Evolutionary conservation across 2,329 filamentous ascomycete species (phyloP).

Genomic region (Diaporthe helianthi): DNA sequence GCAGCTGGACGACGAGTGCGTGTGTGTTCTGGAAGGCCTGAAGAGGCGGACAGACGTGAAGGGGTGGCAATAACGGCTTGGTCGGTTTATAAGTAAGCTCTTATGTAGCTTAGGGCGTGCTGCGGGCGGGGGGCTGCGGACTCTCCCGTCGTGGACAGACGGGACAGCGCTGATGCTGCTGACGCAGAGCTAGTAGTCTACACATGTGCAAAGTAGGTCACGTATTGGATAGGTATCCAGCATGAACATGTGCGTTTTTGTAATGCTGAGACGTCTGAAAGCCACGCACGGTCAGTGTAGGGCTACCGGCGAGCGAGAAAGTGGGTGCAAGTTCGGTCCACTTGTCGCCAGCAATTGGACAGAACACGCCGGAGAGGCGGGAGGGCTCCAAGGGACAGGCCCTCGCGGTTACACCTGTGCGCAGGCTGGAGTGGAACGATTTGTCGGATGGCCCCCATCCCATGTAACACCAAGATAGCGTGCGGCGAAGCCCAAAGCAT

Average conservation of each 20-base stretch:
- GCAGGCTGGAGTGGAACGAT: not conserved
- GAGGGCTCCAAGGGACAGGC: not conserved
- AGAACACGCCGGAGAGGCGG: not conserved
- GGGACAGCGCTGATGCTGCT: conserved; percentile 6
- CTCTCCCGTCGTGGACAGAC: not conserved
- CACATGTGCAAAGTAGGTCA: conserved; percentile 8
- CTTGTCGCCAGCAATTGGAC: not conserved
- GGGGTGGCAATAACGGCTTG: conserved; percentile 21
- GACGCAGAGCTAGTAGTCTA: conserved; percentile 23
- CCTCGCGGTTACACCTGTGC: not conserved
- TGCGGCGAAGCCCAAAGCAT: not conserved
- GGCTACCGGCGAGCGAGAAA: conserved; percentile 3
- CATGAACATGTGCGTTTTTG: not conserved
- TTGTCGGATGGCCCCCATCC: not conserved
- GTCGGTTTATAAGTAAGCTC: conserved; percentile 21
- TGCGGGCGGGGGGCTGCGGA: not conserved
- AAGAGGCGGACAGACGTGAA: not conserved
- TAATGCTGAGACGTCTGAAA: conserved; percentile 18
- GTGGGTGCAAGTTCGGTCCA: not conserved
- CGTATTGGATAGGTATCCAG: not conserved
- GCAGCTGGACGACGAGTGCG: not conserved
- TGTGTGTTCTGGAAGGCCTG: conserved; percentile 20
- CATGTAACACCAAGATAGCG: not conserved
- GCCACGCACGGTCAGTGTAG: conserved; percentile 11
- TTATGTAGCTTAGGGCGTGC: not conserved